A percentile compares a stretch with the other conserved stretches of the same genome.
Evolutionary conservation across 2,329 filamentous ascomycete species (phyloP).

Genomic region (Calonectria naviculata): DNA sequence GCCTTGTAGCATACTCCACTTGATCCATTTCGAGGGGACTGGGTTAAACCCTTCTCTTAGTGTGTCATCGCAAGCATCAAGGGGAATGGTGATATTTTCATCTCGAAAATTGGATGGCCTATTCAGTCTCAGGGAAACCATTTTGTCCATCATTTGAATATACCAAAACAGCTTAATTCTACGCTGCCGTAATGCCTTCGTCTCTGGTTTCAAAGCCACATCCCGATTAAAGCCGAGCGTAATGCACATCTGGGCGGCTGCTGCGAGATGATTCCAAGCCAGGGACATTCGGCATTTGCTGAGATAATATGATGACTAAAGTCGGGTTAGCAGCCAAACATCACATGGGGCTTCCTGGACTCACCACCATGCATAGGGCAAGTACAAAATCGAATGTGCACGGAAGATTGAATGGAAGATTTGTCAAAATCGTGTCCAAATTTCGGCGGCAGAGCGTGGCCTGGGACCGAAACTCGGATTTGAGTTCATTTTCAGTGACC

Average conservation of each 20-base stretch:
- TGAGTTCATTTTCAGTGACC: background rate
- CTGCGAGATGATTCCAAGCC: background rate
- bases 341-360: fast-evolving
- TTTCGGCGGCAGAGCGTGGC: background rate
- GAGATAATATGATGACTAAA: background rate
- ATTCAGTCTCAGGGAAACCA: background rate
- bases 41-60: too few relatives aligned
- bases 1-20: background rate
- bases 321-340: background rate
- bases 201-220: background rate
- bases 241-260: background rate
- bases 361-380: background rate
- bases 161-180: background rate
- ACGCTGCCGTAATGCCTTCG: background rate
- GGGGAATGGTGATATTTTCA: background rate
- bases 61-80: background rate
- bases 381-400: background rate
- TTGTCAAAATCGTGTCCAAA: background rate
- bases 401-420: background rate
- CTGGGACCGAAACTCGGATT: background rate
- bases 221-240: background rate
- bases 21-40: background rate
- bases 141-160: background rate
- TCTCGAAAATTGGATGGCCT: background rate
- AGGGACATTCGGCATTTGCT: background rate